phyloP scores from a whole-genome alignment of 306 rosid species.

The Fragaria ananassa region DNA sequence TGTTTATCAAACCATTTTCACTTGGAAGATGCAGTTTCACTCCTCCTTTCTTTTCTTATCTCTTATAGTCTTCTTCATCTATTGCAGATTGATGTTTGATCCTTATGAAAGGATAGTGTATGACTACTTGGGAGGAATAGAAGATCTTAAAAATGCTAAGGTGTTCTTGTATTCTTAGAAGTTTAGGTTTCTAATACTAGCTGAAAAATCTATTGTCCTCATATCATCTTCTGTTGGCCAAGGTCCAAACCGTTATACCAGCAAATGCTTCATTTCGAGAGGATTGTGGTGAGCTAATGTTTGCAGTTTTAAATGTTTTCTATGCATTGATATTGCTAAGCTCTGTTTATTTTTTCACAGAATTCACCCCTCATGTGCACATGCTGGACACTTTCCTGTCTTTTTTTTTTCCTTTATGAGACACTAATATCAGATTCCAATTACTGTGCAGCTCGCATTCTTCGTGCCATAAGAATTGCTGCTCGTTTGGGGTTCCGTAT shows the following conservation, averaged over 20 bases:
- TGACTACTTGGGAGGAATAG: slow-evolving; percentile 85
- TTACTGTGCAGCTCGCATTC: slow-evolving; percentile 72
- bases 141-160: slow-evolving; percentile 64
- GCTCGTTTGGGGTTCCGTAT: slow-evolving; percentile 80
- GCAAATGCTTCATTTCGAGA: slow-evolving; percentile 70
- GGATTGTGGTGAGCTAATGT: slow-evolving; percentile 69
- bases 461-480: slow-evolving; percentile 81
- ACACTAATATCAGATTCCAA: slow-evolving; percentile 16
- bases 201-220: slow-evolving; percentile 26
- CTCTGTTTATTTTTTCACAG: not conserved
- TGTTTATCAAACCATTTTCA: slow-evolving; percentile 34
- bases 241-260: slow-evolving; percentile 78
- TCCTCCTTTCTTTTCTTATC: slow-evolving; percentile 13
- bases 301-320: slow-evolving; percentile 22
- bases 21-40: slow-evolving; percentile 22
- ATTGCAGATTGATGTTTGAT: slow-evolving; percentile 80
- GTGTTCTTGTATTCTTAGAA: slow-evolving; percentile 50
- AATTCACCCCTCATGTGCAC: not conserved
- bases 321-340: not conserved
- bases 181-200: slow-evolving; percentile 30
- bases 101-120: slow-evolving; percentile 62
- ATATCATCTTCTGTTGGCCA: slow-evolving; percentile 38
- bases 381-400: not conserved
- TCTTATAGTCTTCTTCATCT: not conserved
- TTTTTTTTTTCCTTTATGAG: not conserved